Conservation (phyloP, 345 rosid genomes). For the Pseudoturritis turrita region DNA sequence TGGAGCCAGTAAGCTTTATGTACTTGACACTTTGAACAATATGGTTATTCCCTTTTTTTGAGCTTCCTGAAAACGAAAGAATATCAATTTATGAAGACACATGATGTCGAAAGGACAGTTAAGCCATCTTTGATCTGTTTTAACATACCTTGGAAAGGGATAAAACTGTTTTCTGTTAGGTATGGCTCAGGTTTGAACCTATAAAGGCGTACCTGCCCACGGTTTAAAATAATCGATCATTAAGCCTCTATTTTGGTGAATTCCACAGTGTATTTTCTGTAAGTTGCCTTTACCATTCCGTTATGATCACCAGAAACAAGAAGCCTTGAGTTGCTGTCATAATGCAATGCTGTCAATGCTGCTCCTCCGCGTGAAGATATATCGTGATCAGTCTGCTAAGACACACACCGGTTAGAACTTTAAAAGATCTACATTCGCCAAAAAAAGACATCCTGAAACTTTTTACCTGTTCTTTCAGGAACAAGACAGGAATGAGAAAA, state of each 20-base stretch:
- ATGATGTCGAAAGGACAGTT: neutral
- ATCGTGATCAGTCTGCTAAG: slow-evolving; percentile 70
- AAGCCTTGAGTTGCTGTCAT: slow-evolving; percentile 46
- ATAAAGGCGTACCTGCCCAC: slow-evolving; percentile 64
- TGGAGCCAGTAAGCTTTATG: slow-evolving; percentile 62
- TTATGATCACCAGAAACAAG: slow-evolving; percentile 79
- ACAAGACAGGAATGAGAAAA: slow-evolving; percentile 51
- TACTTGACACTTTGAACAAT: slow-evolving; percentile 56
- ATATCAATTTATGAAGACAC: neutral
- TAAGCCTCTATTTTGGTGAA: neutral
- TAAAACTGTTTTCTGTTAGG: slow-evolving; percentile 53
- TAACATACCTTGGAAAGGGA: slow-evolving; percentile 56
- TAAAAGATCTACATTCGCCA: neutral
- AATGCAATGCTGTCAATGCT: slow-evolving; percentile 59
- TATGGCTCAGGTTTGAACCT: slow-evolving; percentile 74
- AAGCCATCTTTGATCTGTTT: neutral
- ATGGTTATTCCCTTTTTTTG: slow-evolving; percentile 64
- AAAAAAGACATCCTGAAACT: neutral
- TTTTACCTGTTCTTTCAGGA: slow-evolving; percentile 76
- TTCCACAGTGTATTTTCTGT: neutral
- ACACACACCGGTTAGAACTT: neutral
- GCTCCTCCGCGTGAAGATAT: slow-evolving; percentile 54
- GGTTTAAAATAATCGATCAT: neutral
- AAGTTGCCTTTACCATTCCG: slow-evolving; percentile 53
- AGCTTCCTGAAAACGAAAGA: slow-evolving; percentile 43